Evolutionary conservation across 2,329 filamentous ascomycete species (phyloP).

Genomic region (Huntiella moniliformis): DNA sequence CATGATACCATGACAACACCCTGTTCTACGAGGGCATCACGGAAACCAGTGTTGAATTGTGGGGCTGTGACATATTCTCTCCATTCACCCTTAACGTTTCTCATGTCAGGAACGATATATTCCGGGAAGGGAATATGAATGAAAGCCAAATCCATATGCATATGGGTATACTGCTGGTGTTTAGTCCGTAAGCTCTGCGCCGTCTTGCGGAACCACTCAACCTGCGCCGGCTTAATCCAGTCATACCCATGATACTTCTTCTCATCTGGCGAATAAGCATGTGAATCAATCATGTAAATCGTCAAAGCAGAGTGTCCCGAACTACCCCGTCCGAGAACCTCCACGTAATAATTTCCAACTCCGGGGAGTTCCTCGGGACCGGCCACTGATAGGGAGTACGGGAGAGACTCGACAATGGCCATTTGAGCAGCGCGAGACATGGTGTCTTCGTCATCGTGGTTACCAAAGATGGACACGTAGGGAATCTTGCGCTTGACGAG

Average conservation of each 20-base stretch:
- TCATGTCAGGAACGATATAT: slow-evolving; percentile 46
- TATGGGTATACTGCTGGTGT: slow-evolving; percentile 71
- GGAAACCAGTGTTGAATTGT: slow-evolving; percentile 79
- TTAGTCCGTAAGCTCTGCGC: slow-evolving; percentile 54
- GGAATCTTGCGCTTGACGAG: slow-evolving; percentile 78
- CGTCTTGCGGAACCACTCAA: slow-evolving; percentile 80
- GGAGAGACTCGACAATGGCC: slow-evolving; percentile 67
- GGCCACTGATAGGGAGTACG: slow-evolving; percentile 71
- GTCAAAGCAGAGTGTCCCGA: slow-evolving; percentile 80
- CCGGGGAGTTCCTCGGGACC: slow-evolving; percentile 74
- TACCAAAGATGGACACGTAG: slow-evolving; percentile 87
- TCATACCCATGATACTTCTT: slow-evolving; percentile 81
- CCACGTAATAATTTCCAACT: slow-evolving; percentile 86
- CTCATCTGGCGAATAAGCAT: slow-evolving; percentile 81
- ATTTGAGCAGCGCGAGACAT: slow-evolving; percentile 64
- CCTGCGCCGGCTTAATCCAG: slow-evolving; percentile 89
- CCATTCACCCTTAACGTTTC: slow-evolving; percentile 44
- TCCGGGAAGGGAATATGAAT: slow-evolving; percentile 94
- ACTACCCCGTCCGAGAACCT: slow-evolving; percentile 62
- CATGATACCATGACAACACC: slow-evolving; percentile 75
- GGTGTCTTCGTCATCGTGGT: slow-evolving; percentile 85
- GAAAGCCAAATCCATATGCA: slow-evolving; percentile 90
- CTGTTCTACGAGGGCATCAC: slow-evolving; percentile 69
- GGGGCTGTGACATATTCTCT: slow-evolving; percentile 76
- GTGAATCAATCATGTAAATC: slow-evolving; percentile 86